Percentiles rank a stretch among this genome's conserved stretches.
Evolutionary conservation across 2,329 filamentous ascomycete species (phyloP).

Genomic region (Ascochyta lentis): DNA sequence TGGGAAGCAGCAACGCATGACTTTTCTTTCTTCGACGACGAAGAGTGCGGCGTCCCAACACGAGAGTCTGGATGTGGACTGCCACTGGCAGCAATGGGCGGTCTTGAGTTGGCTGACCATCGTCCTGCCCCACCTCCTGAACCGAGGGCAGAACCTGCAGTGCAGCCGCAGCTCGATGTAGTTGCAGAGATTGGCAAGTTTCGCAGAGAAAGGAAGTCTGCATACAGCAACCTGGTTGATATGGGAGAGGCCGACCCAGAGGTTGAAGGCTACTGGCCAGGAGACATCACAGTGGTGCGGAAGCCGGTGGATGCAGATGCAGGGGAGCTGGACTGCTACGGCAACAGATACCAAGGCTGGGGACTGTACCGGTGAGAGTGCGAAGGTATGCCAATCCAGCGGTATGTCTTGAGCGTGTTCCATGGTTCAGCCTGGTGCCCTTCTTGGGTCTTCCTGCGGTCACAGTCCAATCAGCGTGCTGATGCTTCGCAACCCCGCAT

Average conservation of each 20-base stretch:
- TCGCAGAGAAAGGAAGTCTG: conserved; percentile 59
- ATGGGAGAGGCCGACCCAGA: conserved; percentile 42
- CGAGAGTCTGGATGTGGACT: conserved; percentile 54
- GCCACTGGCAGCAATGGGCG: conserved; percentile 56
- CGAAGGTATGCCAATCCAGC: no score
- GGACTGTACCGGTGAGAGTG: conserved; percentile 57
- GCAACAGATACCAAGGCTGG: conserved; percentile 61
- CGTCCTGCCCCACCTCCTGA: conserved; percentile 17
- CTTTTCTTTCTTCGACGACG: conserved; percentile 67
- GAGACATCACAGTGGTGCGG: conserved; percentile 65
- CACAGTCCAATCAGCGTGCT: conserved; percentile 5
- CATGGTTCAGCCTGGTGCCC: conserved; percentile 2
- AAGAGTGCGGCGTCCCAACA: conserved; percentile 60
- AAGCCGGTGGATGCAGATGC: conserved; percentile 48
- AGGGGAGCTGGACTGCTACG: conserved; percentile 58
- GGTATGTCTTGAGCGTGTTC: background rate
- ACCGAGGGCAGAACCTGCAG: conserved; percentile 5
- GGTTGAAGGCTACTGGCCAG: conserved; percentile 66
- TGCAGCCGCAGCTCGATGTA: conserved; percentile 53
- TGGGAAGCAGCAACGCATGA: conserved; percentile 66
- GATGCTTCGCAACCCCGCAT: conserved; percentile 3
- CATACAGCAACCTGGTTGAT: conserved; percentile 51
- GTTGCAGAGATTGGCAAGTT: conserved; percentile 62
- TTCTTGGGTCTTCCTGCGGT: conserved; percentile 3
- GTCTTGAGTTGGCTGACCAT: conserved; percentile 44